Conservation (phyloP, 2,329 filamentous ascomycete species). For the Apiospora rasikravindrae region DNA sequence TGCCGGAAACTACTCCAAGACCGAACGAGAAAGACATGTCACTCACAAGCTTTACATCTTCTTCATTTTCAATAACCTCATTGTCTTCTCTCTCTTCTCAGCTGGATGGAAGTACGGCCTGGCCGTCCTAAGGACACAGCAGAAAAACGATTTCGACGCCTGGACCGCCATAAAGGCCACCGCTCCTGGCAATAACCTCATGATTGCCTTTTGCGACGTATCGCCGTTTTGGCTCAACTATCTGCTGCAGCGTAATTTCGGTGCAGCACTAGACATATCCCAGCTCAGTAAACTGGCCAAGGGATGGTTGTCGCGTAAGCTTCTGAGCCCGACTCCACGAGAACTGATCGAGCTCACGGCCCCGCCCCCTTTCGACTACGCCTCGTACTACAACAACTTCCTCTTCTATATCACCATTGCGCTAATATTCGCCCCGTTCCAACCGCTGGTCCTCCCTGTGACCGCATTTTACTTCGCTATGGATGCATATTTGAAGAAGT, state of each 20-base stretch:
- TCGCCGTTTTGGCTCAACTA: conserved; percentile 95
- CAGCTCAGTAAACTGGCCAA: conserved; percentile 83
- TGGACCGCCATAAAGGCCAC: conserved; percentile 72
- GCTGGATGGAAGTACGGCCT: conserved; percentile 78
- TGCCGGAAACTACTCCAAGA: conserved; percentile 90
- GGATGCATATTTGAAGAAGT: conserved; percentile 93
- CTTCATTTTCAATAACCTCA: conserved; percentile 95
- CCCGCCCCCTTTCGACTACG: conserved; percentile 91
- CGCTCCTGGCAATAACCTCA: conserved; percentile 74
- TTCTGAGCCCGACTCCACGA: conserved; percentile 81
- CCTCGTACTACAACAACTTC: conserved; percentile 98
- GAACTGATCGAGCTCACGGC: conserved; percentile 92
- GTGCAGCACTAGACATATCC: conserved; percentile 88
- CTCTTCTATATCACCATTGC: conserved; percentile 92
- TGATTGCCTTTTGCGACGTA: conserved; percentile 78
- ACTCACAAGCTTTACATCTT: conserved; percentile 90
- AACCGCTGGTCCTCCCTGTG: conserved; percentile 85
- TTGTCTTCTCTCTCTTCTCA: conserved; percentile 93
- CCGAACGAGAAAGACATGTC: conserved; percentile 88
- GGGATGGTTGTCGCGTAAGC: conserved; percentile 83
- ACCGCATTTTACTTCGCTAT: conserved; percentile 88
- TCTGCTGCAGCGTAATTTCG: conserved; percentile 89
- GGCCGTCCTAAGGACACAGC: conserved; percentile 62
- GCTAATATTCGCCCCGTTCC: conserved; percentile 83
- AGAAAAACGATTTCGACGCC: conserved; percentile 55